Evolutionary conservation across 768 basidiomycete species (phyloP).

Genomic region (Russula vinacea): DNA sequence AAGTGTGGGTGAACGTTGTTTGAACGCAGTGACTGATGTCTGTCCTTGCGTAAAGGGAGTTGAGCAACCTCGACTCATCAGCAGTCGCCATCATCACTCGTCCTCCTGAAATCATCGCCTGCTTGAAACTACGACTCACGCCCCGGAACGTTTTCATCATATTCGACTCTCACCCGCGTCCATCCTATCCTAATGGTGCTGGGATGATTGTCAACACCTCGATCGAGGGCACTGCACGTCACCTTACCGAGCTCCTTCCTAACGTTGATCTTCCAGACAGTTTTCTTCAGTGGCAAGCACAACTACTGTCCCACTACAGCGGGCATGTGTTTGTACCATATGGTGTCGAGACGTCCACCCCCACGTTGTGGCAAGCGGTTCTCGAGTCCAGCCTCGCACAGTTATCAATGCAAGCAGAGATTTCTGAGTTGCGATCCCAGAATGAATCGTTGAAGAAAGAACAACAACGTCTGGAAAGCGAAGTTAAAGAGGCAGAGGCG

Average conservation of each 20-base stretch:
- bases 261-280: conserved; percentile 47
- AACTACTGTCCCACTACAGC: conserved; percentile 57
- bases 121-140: conserved; percentile 40
- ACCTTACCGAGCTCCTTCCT: conserved; percentile 48
- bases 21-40: not conserved
- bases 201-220: conserved; percentile 55
- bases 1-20: not conserved
- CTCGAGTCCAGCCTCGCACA: conserved; percentile 51
- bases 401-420: conserved; percentile 43
- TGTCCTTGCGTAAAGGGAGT: conserved; percentile 30
- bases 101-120: conserved; percentile 64
- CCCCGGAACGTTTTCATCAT: conserved; percentile 46
- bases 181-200: conserved; percentile 53
- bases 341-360: conserved; percentile 28
- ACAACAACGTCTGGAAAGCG: conserved; percentile 23
- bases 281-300: conserved; percentile 61
- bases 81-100: conserved; percentile 58
- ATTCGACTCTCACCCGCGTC: conserved; percentile 67
- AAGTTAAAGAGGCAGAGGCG: conserved; percentile 22
- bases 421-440: conserved; percentile 30
- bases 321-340: conserved; percentile 52
- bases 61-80: conserved; percentile 32
- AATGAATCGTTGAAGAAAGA: conserved; percentile 26
- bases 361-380: conserved; percentile 37
- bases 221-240: conserved; percentile 42